Conservation (phyloP, 2,329 filamentous ascomycete genomes). For the Fusarium pilosicola region DNA sequence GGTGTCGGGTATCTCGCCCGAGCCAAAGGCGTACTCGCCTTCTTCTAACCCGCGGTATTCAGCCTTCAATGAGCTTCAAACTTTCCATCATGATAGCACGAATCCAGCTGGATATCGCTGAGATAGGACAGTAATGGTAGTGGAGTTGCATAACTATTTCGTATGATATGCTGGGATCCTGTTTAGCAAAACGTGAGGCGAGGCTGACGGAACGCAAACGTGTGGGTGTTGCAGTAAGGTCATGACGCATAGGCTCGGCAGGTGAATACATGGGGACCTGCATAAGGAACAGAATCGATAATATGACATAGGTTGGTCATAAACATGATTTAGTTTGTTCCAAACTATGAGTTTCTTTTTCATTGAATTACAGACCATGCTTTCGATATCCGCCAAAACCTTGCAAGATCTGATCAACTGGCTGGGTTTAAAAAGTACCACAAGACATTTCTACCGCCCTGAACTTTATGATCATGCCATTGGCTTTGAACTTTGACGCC, state of each 20-base stretch:
- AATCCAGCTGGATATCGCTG: background rate
- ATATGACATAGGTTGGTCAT: accelerated
- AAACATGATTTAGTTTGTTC: background rate
- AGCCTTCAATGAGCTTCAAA: background rate
- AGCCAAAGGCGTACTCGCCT: background rate
- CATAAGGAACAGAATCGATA: no score
- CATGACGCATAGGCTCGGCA: background rate
- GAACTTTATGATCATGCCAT: background rate
- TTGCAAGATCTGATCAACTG: background rate
- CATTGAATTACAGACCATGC: no score
- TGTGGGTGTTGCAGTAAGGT: no score
- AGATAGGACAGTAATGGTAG: background rate
- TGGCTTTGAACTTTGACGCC: background rate
- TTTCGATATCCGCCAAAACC: background rate
- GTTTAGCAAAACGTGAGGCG: no score
- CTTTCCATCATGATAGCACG: background rate
- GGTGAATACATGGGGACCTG: background rate
- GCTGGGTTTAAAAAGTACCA: background rate
- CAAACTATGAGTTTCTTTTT: background rate
- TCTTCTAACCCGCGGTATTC: background rate
- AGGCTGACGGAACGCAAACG: background rate
- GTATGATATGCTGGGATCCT: background rate
- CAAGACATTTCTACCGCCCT: background rate
- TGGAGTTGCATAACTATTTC: background rate
- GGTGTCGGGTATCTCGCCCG: background rate